Base-by-base conservation (phyloP, 1,139 yeast genomes). In the Candida buenavistaensis region DNA sequence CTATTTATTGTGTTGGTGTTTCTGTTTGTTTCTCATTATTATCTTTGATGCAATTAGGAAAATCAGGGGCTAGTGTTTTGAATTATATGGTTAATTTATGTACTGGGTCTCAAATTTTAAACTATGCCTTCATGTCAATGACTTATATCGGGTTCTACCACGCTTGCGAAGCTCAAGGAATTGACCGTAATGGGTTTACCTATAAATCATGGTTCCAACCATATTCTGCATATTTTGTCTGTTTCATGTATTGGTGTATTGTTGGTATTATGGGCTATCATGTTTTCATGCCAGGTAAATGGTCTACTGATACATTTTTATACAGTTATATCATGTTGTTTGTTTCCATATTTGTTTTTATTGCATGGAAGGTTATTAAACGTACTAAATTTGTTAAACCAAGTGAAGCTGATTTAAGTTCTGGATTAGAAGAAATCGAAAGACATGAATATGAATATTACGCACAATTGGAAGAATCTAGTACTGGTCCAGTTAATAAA, bases 391-490 rank as follows among this genome's bases (percentile, higher is more conserved):
- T 52, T 23, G 37, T 48, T 22, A 50, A 41, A 23, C 63, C 70
- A 3, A 47, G 48, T 14, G 67, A 64, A 16, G 68, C 66, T 19
- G 64, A 66, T 39, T 52, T 68, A 37, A 51, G 52, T 26, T 39
- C 53, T 16, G 49, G 63, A 8, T 64, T 68, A 44, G 53, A 46
- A 33, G 68, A 68, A 40, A 59, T 63, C 20, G 64, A 55, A 31
- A 60, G 57, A 39, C 74, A 68, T 42, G 75, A 68, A 45, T 65
- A 64, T 40, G 65, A 63, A 33, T 64, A 55, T 41, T 64, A 66
- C 38, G 69, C 60, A 13, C 44, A 49, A 33, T 40, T 52, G 32
- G 59, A 55, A 32, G 23, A 30, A 13, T 21, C 26, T 2, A 28
- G 30, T 28, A 15, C 16, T 9, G 12, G 26, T n/a, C 25, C 35